These are phyloP conservation scores for Hypsizygus ulmarius DNA, from an alignment of 1,284 basidiomycete genomes.

Conservation along the genomic window DNA sequence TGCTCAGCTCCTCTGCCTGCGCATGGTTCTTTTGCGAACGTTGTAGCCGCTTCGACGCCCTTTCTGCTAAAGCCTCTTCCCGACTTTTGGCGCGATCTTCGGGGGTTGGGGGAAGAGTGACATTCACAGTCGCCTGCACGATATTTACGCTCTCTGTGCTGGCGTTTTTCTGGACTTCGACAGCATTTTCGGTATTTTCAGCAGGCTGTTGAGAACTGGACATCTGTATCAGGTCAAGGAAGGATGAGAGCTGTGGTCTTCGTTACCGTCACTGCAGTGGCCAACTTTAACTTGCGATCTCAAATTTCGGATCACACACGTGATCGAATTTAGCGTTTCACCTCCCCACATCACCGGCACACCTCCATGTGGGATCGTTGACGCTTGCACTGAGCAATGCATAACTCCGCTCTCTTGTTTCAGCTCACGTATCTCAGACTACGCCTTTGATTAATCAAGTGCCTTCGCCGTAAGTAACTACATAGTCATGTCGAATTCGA, in stretches of 20 bases:
- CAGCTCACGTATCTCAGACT: background rate
- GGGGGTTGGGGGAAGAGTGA: conserved; percentile 5
- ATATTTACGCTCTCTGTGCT: conserved; percentile 14
- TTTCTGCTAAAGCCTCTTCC: conserved; percentile 13
- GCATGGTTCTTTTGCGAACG: conserved; percentile 16
- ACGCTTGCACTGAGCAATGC: too few relatives aligned
- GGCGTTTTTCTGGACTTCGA: conserved; percentile 1
- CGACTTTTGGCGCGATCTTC: conserved; percentile 11
- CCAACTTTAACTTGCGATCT: background rate
- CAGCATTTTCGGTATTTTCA: background rate
- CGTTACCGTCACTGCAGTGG: background rate
- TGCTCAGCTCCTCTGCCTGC: conserved; percentile 17
- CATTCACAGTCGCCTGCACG: conserved; percentile 5
- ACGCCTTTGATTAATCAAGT: too few relatives aligned
- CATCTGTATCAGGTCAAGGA: background rate
- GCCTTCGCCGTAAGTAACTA: too few relatives aligned
- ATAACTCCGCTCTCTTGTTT: background rate
- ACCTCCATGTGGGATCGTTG: too few relatives aligned
- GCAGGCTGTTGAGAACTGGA: background rate
- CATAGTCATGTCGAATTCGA: too few relatives aligned
- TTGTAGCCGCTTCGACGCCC: conserved; percentile 19
- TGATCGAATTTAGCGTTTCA: background rate
- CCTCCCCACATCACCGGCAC: background rate
- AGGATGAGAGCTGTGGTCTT: background rate
- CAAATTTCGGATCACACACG: conserved; percentile 3